Percentiles rank a stretch among this genome's conserved stretches.
phyloP scores from a whole-genome alignment of 768 basidiomycete genomes.

The Clavulina sp. region DNA sequence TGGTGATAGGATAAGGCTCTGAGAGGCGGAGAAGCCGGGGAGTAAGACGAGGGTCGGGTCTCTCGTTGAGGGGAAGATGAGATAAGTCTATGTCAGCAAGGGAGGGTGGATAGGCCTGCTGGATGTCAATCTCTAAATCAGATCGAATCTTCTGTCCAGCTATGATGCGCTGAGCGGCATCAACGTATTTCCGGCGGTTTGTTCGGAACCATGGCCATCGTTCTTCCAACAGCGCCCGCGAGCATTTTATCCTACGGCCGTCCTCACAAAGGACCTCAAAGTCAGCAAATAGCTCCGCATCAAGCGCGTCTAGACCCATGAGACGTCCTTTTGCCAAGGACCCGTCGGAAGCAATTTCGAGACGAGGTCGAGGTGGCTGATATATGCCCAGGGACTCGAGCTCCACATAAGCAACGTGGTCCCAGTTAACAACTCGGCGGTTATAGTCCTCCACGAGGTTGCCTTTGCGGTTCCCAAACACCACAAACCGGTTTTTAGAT shows the following conservation, averaged over 20 bases:
- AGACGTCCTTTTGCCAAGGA: too few species aligned
- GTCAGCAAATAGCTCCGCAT: slow-evolving; percentile 67
- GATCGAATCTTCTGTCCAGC: slow-evolving; percentile 25
- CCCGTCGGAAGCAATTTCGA: slow-evolving; percentile 51
- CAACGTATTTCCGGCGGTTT: slow-evolving; percentile 41
- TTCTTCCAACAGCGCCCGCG: slow-evolving; percentile 67
- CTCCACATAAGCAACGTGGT: slow-evolving; percentile 79
- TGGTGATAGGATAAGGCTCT: slow-evolving; percentile 74
- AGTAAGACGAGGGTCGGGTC: slow-evolving; percentile 63
- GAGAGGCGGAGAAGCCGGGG: slow-evolving; percentile 66
- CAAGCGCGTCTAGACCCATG: slow-evolving; percentile 66
- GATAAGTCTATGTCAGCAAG: background rate
- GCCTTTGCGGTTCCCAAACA: slow-evolving; percentile 79
- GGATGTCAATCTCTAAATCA: too few species aligned
- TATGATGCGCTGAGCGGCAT: slow-evolving; percentile 37
- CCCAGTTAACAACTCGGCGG: slow-evolving; percentile 76
- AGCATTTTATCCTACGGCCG: slow-evolving; percentile 64
- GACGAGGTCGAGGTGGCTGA: slow-evolving; percentile 51
- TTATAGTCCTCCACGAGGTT: slow-evolving; percentile 89
- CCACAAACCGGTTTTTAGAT: slow-evolving; percentile 65
- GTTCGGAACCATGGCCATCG: slow-evolving; percentile 93
- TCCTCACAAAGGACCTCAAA: slow-evolving; percentile 91
- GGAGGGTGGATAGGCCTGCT: slow-evolving; percentile 13
- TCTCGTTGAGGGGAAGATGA: slow-evolving; percentile 14
- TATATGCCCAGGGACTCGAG: slow-evolving; percentile 94